A percentile compares a stretch with the other conserved stretches of the same genome.
Evolutionary conservation across 805 yeast species (phyloP).

Genomic region (Lipomyces orientalis): DNA sequence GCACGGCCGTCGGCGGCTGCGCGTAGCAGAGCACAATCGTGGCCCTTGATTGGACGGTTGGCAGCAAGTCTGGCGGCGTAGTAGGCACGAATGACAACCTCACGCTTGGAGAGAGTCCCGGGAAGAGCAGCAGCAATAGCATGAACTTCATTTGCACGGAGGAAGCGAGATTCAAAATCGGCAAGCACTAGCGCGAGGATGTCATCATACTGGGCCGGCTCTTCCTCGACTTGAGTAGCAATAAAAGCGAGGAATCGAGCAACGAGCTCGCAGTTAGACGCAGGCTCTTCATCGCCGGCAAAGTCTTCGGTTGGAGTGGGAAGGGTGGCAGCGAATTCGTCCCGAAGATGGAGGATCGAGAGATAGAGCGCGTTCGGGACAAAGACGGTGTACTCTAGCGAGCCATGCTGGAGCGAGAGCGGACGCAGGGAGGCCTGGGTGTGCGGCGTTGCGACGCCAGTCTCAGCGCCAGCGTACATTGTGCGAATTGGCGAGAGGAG

Average conservation of each 20-base stretch:
- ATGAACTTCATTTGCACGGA: conserved; percentile 82
- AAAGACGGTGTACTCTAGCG: conserved; percentile 84
- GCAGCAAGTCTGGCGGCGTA: conserved; percentile 62
- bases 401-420: conserved; percentile 79
- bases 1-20: conserved; percentile 62
- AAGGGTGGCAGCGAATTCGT: conserved; percentile 73
- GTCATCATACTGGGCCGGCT: conserved; percentile 65
- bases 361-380: conserved; percentile 83
- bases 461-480: conserved; percentile 41
- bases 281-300: conserved; percentile 86
- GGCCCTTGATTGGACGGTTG: conserved; percentile 56
- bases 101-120: conserved; percentile 66
- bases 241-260: conserved; percentile 76
- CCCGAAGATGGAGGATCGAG: conserved; percentile 83
- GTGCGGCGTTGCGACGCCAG: conserved; percentile 53
- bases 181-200: conserved; percentile 71
- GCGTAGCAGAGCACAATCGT: conserved; percentile 66
- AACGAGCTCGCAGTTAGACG: conserved; percentile 82
- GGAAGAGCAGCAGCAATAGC: conserved; percentile 74
- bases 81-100: conserved; percentile 78
- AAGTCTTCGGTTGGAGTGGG: conserved; percentile 81
- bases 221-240: conserved; percentile 47
- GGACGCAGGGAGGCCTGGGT: conserved; percentile 70
- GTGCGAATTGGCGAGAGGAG: conserved; percentile 8
- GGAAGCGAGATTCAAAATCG: conserved; percentile 84